Base-by-base conservation (phyloP, 345 rosid species). In the Turnera subulata region DNA sequence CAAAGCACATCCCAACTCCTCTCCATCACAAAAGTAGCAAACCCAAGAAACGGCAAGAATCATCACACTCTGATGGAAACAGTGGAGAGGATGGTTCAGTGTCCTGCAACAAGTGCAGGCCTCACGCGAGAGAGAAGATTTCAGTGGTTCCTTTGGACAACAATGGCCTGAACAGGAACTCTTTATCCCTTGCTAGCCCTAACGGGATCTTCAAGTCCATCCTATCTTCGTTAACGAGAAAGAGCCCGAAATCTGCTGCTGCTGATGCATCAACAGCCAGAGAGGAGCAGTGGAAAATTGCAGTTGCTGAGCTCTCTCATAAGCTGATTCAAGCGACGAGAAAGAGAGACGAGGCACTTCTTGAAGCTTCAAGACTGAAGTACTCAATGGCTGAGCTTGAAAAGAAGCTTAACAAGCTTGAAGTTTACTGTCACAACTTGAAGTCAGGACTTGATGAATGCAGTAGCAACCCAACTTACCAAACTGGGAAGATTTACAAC, bases 341-440 rank as follows among this genome's bases (percentile, higher is more conserved):
- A 62, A 85, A 77, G 79, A 77, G 86, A 56, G 97, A 93, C 45
- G 99, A 80, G 66, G 97, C 97, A 0, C 46, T 87, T 15, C 68
- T 65, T 19, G 96, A 93, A 73, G 90, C 90, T 61, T 85, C 90
- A 1, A 82, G 76, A 68, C 75, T 93, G 29, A 93, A 87, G 57
- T 43, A 80, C 16, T 82, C 99, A 42, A 87, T 89, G 95, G 59
- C 82, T 29, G 97, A 93, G 68, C 91, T 93, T n/a, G 99, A 93
- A 76, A 89, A 84, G 70, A 93, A 93, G 59, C 96, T 93, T 46
- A 82, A 79, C 68, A 84, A 78, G 68, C 97, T 93, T 29, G 97
- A 93, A 67, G 72, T 84, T 60, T 84, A 85, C 44, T 87, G 96
- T 47, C 91, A 80, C 40, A 73, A 78, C 53, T 78, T 93, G 67